Evolutionary conservation across 306 rosid genomes (phyloP).

Genomic region (Astragalus glycyphyllos): DNA sequence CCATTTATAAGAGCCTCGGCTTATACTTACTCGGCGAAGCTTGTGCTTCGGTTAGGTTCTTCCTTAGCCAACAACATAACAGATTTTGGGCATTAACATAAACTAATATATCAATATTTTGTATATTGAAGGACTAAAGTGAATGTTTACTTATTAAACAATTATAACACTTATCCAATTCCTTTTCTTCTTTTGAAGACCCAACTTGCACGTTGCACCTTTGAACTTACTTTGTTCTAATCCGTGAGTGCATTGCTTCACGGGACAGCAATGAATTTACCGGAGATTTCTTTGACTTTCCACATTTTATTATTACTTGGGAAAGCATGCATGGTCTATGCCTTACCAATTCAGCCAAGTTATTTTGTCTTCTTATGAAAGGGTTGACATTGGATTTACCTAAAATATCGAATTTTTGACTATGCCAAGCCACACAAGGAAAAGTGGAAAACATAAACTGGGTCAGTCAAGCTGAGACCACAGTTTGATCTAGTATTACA

Average conservation of each 20-base stretch:
- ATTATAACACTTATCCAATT: too few species aligned
- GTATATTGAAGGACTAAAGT: too few species aligned
- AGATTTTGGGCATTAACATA: too few species aligned
- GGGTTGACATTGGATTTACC: conserved; percentile 26
- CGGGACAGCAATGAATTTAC: conserved; percentile 11
- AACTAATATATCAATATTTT: too few species aligned
- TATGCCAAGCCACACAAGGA: conserved; percentile 7
- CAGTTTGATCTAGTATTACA: not conserved
- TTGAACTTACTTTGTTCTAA: not conserved
- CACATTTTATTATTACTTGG: not conserved
- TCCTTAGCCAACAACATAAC: too few species aligned
- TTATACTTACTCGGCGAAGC: too few species aligned
- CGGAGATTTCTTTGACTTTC: conserved; percentile 15
- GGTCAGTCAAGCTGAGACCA: conserved; percentile 25
- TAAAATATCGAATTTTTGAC: conserved; percentile 34
- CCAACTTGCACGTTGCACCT: too few species aligned
- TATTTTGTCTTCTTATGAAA: conserved; percentile 35
- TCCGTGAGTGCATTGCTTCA: conserved; percentile 24
- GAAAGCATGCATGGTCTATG: not conserved
- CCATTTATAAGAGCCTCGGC: too few species aligned
- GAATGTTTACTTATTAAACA: too few species aligned
- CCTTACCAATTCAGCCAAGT: conserved; percentile 40
- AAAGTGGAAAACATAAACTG: conserved; percentile 14
- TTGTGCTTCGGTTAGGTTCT: too few species aligned
- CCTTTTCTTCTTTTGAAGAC: too few species aligned